These are phyloP conservation scores for Boletus insuetus DNA, from an alignment of 768 basidiomycete genomes.

Conservation along the genomic window DNA sequence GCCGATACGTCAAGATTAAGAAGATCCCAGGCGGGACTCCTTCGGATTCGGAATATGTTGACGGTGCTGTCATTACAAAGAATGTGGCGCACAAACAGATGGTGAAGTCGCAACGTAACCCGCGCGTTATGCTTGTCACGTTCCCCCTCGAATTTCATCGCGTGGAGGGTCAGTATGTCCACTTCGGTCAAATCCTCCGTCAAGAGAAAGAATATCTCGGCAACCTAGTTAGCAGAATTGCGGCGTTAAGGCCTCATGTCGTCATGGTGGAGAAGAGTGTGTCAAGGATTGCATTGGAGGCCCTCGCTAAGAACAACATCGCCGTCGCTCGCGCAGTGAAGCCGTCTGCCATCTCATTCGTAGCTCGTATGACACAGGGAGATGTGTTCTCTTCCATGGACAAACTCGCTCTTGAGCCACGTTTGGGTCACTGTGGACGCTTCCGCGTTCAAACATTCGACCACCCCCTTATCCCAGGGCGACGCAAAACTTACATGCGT, in stretches of 20 bases:
- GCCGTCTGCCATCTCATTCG: conserved; percentile 77
- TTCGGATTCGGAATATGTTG: conserved; percentile 92
- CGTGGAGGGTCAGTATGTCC: conserved; percentile 89
- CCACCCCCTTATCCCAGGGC: conserved; percentile 90
- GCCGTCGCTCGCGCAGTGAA: conserved; percentile 91
- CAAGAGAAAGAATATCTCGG: conserved; percentile 93
- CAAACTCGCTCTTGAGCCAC: conserved; percentile 84
- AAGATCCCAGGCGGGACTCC: conserved; percentile 95
- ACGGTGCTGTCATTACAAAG: conserved; percentile 96
- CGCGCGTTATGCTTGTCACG: conserved; percentile 94
- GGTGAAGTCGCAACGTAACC: conserved; percentile 77
- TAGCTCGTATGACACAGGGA: conserved; percentile 92
- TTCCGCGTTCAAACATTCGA: conserved; percentile 94
- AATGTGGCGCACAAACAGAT: conserved; percentile 97
- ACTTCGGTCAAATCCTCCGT: conserved; percentile 84
- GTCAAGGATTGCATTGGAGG: conserved; percentile 85
- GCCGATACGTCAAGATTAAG: conserved; percentile 96
- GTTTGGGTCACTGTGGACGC: conserved; percentile 80
- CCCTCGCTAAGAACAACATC: conserved; percentile 79
- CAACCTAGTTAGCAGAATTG: conserved; percentile 84
- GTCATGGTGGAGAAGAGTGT: conserved; percentile 91
- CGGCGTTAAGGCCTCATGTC: conserved; percentile 88
- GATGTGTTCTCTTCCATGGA: conserved; percentile 97
- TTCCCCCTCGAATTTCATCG: conserved; percentile 94
- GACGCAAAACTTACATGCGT: conserved; percentile 94